Evolutionary conservation across 1,284 basidiomycete species (phyloP).

Genomic region (Papiliotrema nemorosa): DNA sequence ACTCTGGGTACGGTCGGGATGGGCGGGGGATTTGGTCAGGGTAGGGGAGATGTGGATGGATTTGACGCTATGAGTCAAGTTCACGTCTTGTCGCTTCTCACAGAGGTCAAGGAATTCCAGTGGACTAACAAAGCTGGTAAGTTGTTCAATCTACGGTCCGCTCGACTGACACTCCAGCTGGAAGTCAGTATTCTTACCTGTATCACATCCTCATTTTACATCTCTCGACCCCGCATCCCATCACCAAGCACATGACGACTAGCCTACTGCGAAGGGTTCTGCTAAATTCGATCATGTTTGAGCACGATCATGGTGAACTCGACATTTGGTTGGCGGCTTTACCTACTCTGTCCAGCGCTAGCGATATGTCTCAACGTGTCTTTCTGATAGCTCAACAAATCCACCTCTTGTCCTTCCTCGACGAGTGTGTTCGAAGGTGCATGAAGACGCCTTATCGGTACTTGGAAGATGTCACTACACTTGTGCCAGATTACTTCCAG

Average conservation of each 20-base stretch:
- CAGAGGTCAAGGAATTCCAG: constrained; percentile 68
- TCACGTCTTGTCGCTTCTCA: constrained; percentile 70
- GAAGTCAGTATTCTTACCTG: constrained; percentile 54
- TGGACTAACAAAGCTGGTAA: constrained; percentile 71
- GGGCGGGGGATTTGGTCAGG: constrained; percentile 50
- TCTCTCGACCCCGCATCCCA: constrained; percentile 53
- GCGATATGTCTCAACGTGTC: constrained; percentile 50
- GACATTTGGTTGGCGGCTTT: constrained; percentile 66
- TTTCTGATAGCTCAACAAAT: constrained; percentile 58
- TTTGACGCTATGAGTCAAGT: constrained; percentile 66
- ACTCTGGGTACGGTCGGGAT: constrained; percentile 47
- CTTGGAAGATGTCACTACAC: constrained; percentile 62
- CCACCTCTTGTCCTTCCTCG: constrained; percentile 68
- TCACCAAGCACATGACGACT: constrained; percentile 59
- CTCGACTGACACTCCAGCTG: constrained; percentile 30
- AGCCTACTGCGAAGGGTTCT: constrained; percentile 63
- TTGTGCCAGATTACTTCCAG: constrained; percentile 23
- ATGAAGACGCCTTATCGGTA: constrained; percentile 82
- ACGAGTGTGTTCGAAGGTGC: constrained; percentile 81
- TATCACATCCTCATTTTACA: constrained; percentile 66
- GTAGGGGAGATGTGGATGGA: constrained; percentile 50
- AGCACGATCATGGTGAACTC: constrained; percentile 71
- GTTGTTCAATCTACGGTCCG: constrained; percentile 16
- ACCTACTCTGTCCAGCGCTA: constrained; percentile 31
- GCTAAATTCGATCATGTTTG: constrained; percentile 69